Evolutionary conservation across 1,139 yeast genomes (phyloP).

Genomic region (Geotrichum candidum): DNA sequence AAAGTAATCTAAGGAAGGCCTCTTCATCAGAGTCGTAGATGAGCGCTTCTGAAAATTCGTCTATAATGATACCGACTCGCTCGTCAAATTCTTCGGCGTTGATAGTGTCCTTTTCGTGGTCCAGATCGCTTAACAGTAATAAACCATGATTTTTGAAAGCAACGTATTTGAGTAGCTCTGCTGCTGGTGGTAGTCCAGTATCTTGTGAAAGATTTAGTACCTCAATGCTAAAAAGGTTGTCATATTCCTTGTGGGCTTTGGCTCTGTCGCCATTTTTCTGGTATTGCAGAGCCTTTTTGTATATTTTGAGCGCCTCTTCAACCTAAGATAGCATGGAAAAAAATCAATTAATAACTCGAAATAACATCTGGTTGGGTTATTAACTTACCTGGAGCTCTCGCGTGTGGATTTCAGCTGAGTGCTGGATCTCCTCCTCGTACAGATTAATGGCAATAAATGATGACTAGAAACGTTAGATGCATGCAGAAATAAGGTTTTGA

Average conservation of each 20-base stretch:
- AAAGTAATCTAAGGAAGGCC: conserved; percentile 28
- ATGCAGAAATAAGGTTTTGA: neutral
- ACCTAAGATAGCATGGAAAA: conserved; percentile 38
- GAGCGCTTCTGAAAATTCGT: conserved; percentile 34
- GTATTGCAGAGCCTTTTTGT: conserved; percentile 59
- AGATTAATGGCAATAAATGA: conserved; percentile 76
- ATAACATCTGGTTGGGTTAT: neutral
- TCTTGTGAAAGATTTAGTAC: conserved; percentile 41
- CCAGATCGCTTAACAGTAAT: conserved; percentile 52
- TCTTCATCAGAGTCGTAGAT: conserved; percentile 33
- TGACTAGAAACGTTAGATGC: conserved; percentile 39
- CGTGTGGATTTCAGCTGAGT: conserved; percentile 80
- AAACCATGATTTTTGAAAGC: conserved; percentile 79
- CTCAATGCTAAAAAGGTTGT: conserved; percentile 59
- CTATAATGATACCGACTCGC: conserved; percentile 29
- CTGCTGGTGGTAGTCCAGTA: conserved; percentile 53
- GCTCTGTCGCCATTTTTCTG: conserved; percentile 49
- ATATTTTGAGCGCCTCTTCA: conserved; percentile 76
- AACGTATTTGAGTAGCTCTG: conserved; percentile 66
- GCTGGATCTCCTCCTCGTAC: conserved; percentile 60
- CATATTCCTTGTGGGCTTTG: conserved; percentile 53
- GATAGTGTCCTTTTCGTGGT: conserved; percentile 23
- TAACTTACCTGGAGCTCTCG: conserved; percentile 56
- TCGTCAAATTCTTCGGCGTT: conserved; percentile 27
- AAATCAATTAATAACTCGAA: neutral